Percentiles rank a stretch among this genome's conserved stretches.
Conservation (phyloP, 2,329 filamentous ascomycete genomes). For the Teratosphaeriaceae sp. region DNA sequence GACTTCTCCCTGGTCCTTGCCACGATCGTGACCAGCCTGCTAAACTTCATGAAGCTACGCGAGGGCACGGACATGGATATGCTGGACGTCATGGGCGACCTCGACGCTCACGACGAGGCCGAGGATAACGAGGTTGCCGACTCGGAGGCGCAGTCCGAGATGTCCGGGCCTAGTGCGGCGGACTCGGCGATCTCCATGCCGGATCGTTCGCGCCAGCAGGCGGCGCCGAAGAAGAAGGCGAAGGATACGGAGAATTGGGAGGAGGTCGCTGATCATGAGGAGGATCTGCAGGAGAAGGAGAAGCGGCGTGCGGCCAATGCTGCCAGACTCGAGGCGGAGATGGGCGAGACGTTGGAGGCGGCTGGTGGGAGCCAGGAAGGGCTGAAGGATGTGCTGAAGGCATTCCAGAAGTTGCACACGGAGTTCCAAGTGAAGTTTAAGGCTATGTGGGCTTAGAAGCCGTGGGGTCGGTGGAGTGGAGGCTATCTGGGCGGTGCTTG, state of each 20-base stretch:
- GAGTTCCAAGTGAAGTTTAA: slow-evolving; percentile 60
- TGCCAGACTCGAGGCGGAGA: slow-evolving; percentile 20
- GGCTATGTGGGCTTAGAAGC: slow-evolving; percentile 54
- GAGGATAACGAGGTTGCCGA: slow-evolving; percentile 35
- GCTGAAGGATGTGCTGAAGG: slow-evolving; percentile 51
- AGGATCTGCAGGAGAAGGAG: slow-evolving; percentile 22
- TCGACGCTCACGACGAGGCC: slow-evolving; percentile 44
- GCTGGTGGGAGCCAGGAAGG: slow-evolving; percentile 38
- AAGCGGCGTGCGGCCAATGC: slow-evolving; percentile 13
- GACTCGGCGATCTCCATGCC: slow-evolving; percentile 26
- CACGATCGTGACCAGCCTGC: slow-evolving; percentile 62
- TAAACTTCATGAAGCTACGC: slow-evolving; percentile 49
- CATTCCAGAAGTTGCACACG: slow-evolving; percentile 51
- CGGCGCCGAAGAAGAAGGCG: slow-evolving; percentile 28
- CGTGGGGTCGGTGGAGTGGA: too few species aligned
- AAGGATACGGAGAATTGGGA: slow-evolving; percentile 41
- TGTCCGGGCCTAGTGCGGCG: slow-evolving; percentile 18
- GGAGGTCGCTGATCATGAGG: slow-evolving; percentile 31
- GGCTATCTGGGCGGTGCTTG: too few species aligned
- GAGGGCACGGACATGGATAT: slow-evolving; percentile 42
- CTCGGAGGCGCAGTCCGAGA: slow-evolving; percentile 21
- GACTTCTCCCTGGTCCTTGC: slow-evolving; percentile 58
- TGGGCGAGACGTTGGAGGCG: slow-evolving; percentile 24
- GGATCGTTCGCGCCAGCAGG: slow-evolving; percentile 17
- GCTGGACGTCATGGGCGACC: slow-evolving; percentile 46